Base-by-base conservation (phyloP, 1,284 basidiomycete species). In the Xerocomus cyaneibrunnescens region DNA sequence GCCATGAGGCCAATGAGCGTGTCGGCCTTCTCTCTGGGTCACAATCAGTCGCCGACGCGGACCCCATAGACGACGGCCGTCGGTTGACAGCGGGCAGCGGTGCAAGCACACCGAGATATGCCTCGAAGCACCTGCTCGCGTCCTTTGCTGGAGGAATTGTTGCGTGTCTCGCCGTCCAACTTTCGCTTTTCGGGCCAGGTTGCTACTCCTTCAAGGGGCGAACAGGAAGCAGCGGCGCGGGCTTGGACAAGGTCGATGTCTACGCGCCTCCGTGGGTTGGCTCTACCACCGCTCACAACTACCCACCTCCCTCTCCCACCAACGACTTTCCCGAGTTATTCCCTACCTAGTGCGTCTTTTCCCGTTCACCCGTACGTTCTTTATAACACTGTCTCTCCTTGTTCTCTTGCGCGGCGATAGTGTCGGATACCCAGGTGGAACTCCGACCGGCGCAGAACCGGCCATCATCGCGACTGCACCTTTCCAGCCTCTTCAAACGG, bases 361-460 rank as follows among this genome's bases (percentile, higher is more conserved):
- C 4, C 40, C 13, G 2, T 30, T 23, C 21, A 8, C 1, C 2
- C 1, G 3, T 12, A 17, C 7, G 5, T 16, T 21, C n/a, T 22
- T 13, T 45, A 28, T 47, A 21, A 40, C 14, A 7, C 32, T 3
- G 10, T 19, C 27, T 40, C 19, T 36, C 16, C 1, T 36, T 16
- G 13, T 23, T 31, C 3, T 34, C 14, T 22, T 52, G 17, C 25
- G 14, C 14, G 28, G 5, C 3, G 42, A 25, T 42, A 68, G 68
- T 57, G 82, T 94, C 12, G 92, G 92, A 38, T 87, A 92, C 65
- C 77, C 86, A 13, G 92, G 92, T 9, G 81, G 78, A 10, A 94
- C 92, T 1, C 89, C 89, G 0, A 94, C 92, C 0, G 92, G 92
- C 12, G 84, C 81, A 12, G 92, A 94, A 70, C 76, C 92, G 3